A percentile compares a stretch with the other conserved stretches of the same genome.
Evolutionary conservation across 1,284 basidiomycete species (phyloP).

Genomic region (Trichosporon faecale): DNA sequence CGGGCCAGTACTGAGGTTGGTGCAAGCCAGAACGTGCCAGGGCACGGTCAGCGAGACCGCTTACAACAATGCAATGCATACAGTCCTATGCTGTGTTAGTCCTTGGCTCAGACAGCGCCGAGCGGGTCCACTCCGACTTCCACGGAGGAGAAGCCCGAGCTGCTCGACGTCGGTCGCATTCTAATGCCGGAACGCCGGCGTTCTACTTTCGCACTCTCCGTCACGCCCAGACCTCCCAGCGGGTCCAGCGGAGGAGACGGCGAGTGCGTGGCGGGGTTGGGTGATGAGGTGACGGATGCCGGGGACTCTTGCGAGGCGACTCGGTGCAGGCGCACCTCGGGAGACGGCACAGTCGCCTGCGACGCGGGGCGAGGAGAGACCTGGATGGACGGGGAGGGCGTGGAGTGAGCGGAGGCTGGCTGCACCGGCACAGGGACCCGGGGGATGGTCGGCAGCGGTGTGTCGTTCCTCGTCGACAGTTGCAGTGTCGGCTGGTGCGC

Average conservation of each 20-base stretch:
- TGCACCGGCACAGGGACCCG: conserved; percentile 15
- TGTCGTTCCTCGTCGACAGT: conserved; percentile 24
- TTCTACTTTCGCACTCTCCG: neutral
- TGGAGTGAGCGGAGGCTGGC: neutral
- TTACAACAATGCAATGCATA: conserved; percentile 2
- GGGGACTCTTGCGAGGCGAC: neutral
- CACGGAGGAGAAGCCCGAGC: conserved; percentile 4
- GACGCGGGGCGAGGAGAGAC: neutral
- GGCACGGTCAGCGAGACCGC: neutral
- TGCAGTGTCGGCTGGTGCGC: conserved; percentile 17
- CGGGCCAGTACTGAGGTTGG: neutral
- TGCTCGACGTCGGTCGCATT: conserved; percentile 4
- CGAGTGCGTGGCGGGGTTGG: neutral
- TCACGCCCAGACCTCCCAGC: conserved; percentile 20
- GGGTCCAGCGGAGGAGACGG: conserved; percentile 16
- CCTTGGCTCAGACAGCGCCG: conserved; percentile 9
- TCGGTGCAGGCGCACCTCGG: neutral
- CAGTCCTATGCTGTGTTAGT: no score
- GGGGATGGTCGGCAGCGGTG: conserved; percentile 22
- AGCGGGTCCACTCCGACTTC: conserved; percentile 22
- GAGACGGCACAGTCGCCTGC: neutral
- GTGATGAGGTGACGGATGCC: neutral
- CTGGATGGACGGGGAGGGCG: neutral
- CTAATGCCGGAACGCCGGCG: conserved; percentile 9
- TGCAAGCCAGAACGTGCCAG: neutral